These are phyloP conservation scores for Pseudogymnoascus sp. DNA, from an alignment of 2,329 filamentous ascomycete species.

Conservation along the genomic window DNA sequence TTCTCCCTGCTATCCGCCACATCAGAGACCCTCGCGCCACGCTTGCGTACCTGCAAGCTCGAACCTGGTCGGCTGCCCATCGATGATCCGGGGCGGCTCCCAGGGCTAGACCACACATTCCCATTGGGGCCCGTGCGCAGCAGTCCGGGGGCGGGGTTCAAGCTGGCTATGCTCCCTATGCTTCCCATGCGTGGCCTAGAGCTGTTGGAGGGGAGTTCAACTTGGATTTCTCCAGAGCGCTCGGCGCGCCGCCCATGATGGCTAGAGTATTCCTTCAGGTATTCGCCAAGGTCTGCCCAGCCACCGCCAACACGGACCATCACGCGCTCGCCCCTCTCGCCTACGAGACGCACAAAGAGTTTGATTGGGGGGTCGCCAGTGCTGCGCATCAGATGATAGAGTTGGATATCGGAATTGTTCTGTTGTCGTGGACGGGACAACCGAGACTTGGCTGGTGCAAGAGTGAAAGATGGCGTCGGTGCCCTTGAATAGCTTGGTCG, in stretches of 20 bases:
- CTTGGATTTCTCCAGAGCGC: slow-evolving; percentile 51
- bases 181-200: slow-evolving; percentile 12
- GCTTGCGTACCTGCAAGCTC: slow-evolving; percentile 23
- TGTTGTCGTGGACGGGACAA: slow-evolving; percentile 38
- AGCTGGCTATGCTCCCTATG: slow-evolving; percentile 9
- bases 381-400: slow-evolving; percentile 83
- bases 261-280: slow-evolving; percentile 83
- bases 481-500: slow-evolving; percentile 35
- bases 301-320: slow-evolving; percentile 98
- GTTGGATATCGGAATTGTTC: slow-evolving; percentile 66
- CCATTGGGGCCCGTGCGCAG: slow-evolving; percentile 6
- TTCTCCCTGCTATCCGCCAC: neutral
- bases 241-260: slow-evolving; percentile 74
- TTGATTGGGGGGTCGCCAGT: slow-evolving; percentile 85
- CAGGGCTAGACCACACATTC: slow-evolving; percentile 34
- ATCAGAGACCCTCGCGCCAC: slow-evolving; percentile 19
- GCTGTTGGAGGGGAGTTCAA: slow-evolving; percentile 34
- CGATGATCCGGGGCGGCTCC: slow-evolving; percentile 20
- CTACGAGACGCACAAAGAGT: slow-evolving; percentile 86
- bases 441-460: slow-evolving; percentile 52
- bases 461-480: slow-evolving; percentile 57
- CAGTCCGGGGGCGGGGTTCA: slow-evolving; percentile 20
- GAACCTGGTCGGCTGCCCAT: slow-evolving; percentile 22
- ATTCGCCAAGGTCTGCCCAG: slow-evolving; percentile 96
- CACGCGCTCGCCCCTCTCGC: slow-evolving; percentile 80